A percentile compares a stretch with the other conserved stretches of the same genome.
These are phyloP conservation scores for Eutypa lata DNA, from an alignment of 2,329 filamentous ascomycete species.

Conservation along the genomic window DNA sequence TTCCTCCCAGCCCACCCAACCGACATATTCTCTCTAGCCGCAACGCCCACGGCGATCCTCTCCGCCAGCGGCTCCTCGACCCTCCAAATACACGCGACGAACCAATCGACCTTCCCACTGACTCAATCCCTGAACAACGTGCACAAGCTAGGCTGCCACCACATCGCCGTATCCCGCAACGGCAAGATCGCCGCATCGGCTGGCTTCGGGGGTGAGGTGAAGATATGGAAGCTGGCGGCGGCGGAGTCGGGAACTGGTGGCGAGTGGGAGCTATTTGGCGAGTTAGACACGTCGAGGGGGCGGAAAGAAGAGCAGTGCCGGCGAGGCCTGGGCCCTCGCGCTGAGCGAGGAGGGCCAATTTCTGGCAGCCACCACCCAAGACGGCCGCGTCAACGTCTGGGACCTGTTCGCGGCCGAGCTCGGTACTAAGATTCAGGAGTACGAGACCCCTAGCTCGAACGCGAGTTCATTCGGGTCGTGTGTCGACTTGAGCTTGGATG, in stretches of 20 bases:
- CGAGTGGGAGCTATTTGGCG: conserved; percentile 47
- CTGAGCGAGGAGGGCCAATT: conserved; percentile 81
- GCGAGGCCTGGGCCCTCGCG: conserved; percentile 83
- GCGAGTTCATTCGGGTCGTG: conserved; percentile 89
- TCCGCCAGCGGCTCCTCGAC: conserved; percentile 83
- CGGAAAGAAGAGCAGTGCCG: conserved; percentile 54
- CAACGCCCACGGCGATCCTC: conserved; percentile 70
- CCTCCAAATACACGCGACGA: conserved; percentile 76
- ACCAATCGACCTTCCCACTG: conserved; percentile 68
- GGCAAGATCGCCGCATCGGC: conserved; percentile 75
- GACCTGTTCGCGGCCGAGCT: conserved; percentile 54
- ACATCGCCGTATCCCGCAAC: conserved; percentile 68
- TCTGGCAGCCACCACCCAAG: conserved; percentile 82
- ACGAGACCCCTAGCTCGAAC: conserved; percentile 68
- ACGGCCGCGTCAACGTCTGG: conserved; percentile 89
- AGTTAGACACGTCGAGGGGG: conserved; percentile 35
- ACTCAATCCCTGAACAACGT: conserved; percentile 75
- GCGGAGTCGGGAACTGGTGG: conserved; percentile 55
- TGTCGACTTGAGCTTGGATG: conserved; percentile 77
- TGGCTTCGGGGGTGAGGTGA: conserved; percentile 86
- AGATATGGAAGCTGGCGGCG: conserved; percentile 69
- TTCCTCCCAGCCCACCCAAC: conserved; percentile 65
- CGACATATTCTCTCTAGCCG: conserved; percentile 80
- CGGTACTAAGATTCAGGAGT: conserved; percentile 68
- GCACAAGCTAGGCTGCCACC: conserved; percentile 88